Conservation (phyloP, 2,329 filamentous ascomycete genomes). For the Colletotrichum sp. region DNA sequence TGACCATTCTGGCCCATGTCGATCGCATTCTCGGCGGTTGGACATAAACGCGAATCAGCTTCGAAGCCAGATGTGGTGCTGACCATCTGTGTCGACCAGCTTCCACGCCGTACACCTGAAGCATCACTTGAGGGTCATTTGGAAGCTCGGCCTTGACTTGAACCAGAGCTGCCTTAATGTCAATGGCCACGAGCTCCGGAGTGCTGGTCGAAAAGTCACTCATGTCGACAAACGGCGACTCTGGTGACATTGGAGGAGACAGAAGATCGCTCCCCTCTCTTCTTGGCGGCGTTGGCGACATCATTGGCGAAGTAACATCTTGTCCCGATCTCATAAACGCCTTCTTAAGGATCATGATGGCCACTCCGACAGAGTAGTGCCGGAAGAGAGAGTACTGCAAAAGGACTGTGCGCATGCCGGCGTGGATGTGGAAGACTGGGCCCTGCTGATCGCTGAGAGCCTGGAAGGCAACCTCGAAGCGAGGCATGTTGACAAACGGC, state of each 20-base stretch:
- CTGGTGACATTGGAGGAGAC: slow-evolving; percentile 41
- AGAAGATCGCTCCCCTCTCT: slow-evolving; percentile 34
- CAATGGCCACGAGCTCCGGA: slow-evolving; percentile 77
- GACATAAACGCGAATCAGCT: slow-evolving; percentile 83
- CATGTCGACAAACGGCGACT: slow-evolving; percentile 31
- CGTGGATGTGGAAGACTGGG: slow-evolving; percentile 85
- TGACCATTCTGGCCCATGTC: slow-evolving; percentile 87
- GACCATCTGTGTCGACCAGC: slow-evolving; percentile 87
- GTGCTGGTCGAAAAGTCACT: slow-evolving; percentile 36
- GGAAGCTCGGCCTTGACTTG: slow-evolving; percentile 92
- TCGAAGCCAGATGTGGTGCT: slow-evolving; percentile 78
- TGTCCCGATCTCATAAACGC: slow-evolving; percentile 65
- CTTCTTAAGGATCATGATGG: slow-evolving; percentile 74
- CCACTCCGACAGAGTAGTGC: slow-evolving; percentile 88
- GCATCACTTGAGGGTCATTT: slow-evolving; percentile 86
- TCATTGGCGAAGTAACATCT: slow-evolving; percentile 33
- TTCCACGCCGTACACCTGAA: slow-evolving; percentile 85
- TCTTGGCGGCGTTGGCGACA: slow-evolving; percentile 27
- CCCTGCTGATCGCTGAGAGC: slow-evolving; percentile 87
- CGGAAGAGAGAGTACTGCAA: slow-evolving; percentile 92
- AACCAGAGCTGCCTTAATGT: slow-evolving; percentile 80
- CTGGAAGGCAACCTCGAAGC: slow-evolving; percentile 85
- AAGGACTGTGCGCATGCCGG: slow-evolving; percentile 77
- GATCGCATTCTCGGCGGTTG: slow-evolving; percentile 82
- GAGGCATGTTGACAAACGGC: slow-evolving; percentile 84